Evolutionary conservation across 2,329 filamentous ascomycete genomes (phyloP).

Genomic region (Lachnellula arida): DNA sequence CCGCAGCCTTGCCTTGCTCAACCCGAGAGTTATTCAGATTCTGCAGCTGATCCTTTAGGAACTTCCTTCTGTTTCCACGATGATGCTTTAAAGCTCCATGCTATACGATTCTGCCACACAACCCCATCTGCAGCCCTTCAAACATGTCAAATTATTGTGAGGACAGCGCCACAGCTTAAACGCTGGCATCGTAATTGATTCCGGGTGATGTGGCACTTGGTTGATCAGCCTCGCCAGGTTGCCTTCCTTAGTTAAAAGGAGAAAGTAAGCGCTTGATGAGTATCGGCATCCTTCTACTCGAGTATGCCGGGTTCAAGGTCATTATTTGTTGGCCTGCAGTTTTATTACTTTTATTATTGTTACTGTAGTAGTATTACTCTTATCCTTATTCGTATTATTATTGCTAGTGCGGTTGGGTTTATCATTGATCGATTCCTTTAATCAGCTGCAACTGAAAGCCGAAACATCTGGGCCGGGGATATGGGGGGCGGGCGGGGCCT

Average conservation of each 20-base stretch:
- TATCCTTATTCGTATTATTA: too few species aligned
- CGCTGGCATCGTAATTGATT: background rate
- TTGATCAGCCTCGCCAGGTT: conserved; percentile 1
- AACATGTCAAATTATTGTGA: background rate
- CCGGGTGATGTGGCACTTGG: conserved; percentile 4
- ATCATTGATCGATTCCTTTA: background rate
- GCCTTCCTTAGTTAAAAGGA: background rate
- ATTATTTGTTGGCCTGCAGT: background rate
- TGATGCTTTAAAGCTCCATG: background rate
- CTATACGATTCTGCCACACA: background rate
- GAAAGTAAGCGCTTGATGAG: background rate
- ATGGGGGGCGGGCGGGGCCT: background rate
- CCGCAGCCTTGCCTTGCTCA: conserved; percentile 5
- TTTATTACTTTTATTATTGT: background rate
- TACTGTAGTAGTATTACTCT: too few species aligned
- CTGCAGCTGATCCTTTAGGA: background rate
- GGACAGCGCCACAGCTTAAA: background rate
- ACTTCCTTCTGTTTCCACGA: background rate
- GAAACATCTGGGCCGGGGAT: conserved; percentile 5
- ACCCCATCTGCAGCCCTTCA: background rate
- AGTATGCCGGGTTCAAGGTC: background rate
- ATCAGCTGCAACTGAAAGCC: conserved; percentile 9
- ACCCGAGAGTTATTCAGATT: background rate
- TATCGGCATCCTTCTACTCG: background rate
- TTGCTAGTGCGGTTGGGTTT: too few species aligned